Evolutionary conservation across 176 grass and related monocot species (phyloP).

Genomic region (Pontederia crassipes): DNA sequence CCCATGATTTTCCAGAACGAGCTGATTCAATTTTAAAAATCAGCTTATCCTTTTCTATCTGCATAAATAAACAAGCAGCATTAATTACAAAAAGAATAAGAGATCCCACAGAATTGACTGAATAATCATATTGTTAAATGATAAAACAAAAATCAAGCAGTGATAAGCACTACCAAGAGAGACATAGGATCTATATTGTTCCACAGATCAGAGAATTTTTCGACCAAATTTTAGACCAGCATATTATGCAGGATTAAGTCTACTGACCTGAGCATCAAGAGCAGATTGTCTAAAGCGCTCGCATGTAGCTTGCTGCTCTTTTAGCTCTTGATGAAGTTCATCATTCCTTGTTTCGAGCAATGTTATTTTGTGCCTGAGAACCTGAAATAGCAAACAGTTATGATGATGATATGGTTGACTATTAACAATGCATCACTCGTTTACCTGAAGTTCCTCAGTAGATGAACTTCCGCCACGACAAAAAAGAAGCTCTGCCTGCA

Average conservation of each 20-base stretch:
- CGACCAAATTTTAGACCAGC: background rate
- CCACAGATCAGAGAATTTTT: background rate
- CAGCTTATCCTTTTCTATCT: slow-evolving; percentile 76
- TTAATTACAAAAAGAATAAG: background rate
- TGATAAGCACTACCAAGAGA: background rate
- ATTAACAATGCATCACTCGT: background rate
- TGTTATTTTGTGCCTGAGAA: slow-evolving; percentile 69
- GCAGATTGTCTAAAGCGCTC: slow-evolving; percentile 49
- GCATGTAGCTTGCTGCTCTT: slow-evolving; percentile 43
- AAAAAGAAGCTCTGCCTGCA: slow-evolving; percentile 75
- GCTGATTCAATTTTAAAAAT: slow-evolving; percentile 67
- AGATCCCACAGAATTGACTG: background rate
- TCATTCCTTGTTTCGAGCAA: slow-evolving; percentile 71
- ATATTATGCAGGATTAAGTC: background rate
- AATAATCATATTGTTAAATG: background rate
- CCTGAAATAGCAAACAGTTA: slow-evolving; percentile 28
- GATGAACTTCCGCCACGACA: slow-evolving; percentile 60
- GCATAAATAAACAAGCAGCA: slow-evolving; percentile 19
- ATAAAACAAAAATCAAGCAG: background rate
- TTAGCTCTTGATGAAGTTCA: slow-evolving; percentile 60
- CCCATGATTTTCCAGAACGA: slow-evolving; percentile 64
- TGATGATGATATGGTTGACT: background rate
- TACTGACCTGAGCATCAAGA: slow-evolving; percentile 58
- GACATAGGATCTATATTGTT: too few relatives aligned
- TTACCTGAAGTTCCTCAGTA: slow-evolving; percentile 88